phyloP scores from a whole-genome alignment of 768 basidiomycete genomes.

The Tricholoma sp. region DNA sequence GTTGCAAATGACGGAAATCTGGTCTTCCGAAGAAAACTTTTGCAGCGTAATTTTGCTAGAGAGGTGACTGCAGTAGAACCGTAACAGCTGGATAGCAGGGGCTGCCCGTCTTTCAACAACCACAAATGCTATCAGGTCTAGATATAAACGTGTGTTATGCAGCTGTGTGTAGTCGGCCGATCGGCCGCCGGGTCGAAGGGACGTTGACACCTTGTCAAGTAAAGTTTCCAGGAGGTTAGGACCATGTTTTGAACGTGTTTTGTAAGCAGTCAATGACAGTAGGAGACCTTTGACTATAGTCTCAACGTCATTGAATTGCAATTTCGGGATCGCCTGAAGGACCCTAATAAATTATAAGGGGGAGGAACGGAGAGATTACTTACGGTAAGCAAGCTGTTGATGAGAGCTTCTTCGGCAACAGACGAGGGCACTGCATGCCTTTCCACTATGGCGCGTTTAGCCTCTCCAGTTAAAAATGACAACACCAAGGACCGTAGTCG shows the following conservation, averaged over 20 bases:
- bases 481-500: conserved; percentile 55
- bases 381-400: conserved; percentile 47
- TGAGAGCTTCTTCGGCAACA: conserved; percentile 42
- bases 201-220: conserved; percentile 11
- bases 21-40: conserved; percentile 38
- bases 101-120: conserved; percentile 36
- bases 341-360: not conserved
- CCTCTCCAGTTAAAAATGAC: conserved; percentile 51
- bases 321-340: conserved; percentile 44
- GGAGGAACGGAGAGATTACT: conserved; percentile 11
- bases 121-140: conserved; percentile 42
- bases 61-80: conserved; percentile 42
- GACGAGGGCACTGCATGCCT: conserved; percentile 39
- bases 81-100: conserved; percentile 42
- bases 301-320: conserved; percentile 35
- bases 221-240: conserved; percentile 30
- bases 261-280: conserved; percentile 43
- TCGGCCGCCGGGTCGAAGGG: conserved; percentile 9
- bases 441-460: conserved; percentile 39
- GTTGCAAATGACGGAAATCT: conserved; percentile 39
- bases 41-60: conserved; percentile 44
- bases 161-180: conserved; percentile 26
- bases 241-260: conserved; percentile 27
- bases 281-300: conserved; percentile 51
- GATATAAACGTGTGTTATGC: conserved; percentile 33